phyloP scores from a whole-genome alignment of 805 yeast genomes.

The Ogataea angusta region DNA sequence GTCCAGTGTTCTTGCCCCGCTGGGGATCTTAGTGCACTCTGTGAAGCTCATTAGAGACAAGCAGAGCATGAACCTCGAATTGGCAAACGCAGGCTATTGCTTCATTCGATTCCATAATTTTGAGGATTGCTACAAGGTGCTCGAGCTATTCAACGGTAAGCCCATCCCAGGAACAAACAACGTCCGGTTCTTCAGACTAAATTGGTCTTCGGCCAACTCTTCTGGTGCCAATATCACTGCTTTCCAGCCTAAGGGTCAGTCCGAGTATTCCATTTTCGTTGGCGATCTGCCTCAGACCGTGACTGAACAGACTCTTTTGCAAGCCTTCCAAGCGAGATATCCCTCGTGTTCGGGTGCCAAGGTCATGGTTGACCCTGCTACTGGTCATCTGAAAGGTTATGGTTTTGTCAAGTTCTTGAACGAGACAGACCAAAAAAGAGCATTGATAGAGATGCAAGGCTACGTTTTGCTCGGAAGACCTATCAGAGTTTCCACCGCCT shows the following conservation, averaged over 20 bases:
- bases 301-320: conserved; percentile 61
- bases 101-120: conserved; percentile 69
- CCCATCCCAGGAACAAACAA: conserved; percentile 64
- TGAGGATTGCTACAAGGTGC: conserved; percentile 61
- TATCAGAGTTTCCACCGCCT: conserved; percentile 71
- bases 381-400: conserved; percentile 76
- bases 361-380: conserved; percentile 68
- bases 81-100: conserved; percentile 68
- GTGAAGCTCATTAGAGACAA: conserved; percentile 73
- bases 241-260: conserved; percentile 12
- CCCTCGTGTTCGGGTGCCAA: conserved; percentile 75
- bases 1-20: conserved; percentile 47
- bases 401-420: conserved; percentile 81
- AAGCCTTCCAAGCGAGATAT: conserved; percentile 63
- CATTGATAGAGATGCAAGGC: conserved; percentile 82
- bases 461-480: conserved; percentile 66
- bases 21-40: conserved; percentile 51
- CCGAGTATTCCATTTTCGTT: conserved; percentile 71
- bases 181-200: conserved; percentile 56
- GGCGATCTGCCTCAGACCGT: conserved; percentile 80
- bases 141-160: conserved; percentile 60
- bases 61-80: conserved; percentile 32
- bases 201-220: conserved; percentile 63
- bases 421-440: conserved; percentile 65
- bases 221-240: conserved; percentile 16